A percentile compares a stretch with the other conserved stretches of the same genome.
These are phyloP conservation scores for Eucalyptus dawsonii DNA, from an alignment of 345 rosid genomes.

Conservation along the genomic window DNA sequence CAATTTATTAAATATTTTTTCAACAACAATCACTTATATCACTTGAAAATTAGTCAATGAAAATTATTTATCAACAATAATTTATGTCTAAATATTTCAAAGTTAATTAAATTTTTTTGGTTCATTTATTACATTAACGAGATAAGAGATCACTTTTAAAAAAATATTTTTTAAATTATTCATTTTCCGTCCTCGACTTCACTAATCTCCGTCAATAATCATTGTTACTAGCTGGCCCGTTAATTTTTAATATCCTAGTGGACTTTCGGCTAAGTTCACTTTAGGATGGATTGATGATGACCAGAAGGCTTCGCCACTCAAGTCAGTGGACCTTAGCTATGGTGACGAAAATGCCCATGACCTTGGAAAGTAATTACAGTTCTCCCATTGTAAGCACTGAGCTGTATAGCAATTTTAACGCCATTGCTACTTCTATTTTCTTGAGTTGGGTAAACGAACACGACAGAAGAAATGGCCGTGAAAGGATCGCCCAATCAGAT, in stretches of 20 bases:
- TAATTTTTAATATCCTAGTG: neutral
- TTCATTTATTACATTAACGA: accelerated
- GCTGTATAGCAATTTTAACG: neutral
- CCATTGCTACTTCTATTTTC: neutral
- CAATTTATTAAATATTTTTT: neutral
- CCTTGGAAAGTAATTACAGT: neutral
- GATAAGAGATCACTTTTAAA: neutral
- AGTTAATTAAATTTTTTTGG: neutral
- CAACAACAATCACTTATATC: neutral
- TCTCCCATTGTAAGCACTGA: neutral
- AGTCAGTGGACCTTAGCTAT: neutral
- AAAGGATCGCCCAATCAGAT: neutral
- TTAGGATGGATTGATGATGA: neutral
- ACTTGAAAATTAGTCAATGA: accelerated
- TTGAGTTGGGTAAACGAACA: neutral
- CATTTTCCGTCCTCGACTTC: accelerated
- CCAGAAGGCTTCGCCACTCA: neutral
- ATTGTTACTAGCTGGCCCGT: neutral
- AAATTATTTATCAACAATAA: neutral
- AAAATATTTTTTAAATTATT: neutral
- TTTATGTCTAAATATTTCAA: neutral
- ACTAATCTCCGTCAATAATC: neutral
- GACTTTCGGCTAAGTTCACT: neutral
- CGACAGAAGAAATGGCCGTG: neutral
- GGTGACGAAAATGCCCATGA: neutral